Conservation (phyloP, 2,329 filamentous ascomycete genomes). For the Talaromyces piceae region DNA sequence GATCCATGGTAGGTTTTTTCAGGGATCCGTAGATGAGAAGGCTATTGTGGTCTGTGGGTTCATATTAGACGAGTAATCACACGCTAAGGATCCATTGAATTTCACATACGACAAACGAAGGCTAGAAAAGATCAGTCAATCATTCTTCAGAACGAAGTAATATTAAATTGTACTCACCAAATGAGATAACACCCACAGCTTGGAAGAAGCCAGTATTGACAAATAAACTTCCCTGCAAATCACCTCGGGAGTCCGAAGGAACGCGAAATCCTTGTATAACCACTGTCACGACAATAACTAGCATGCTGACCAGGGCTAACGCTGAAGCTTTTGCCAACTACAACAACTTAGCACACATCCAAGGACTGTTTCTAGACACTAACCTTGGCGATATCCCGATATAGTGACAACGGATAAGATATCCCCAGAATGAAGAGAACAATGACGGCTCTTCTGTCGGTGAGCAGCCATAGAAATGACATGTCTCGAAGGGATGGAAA, state of each 20-base stretch:
- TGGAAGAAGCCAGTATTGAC: slow-evolving; percentile 87
- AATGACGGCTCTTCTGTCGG: slow-evolving; percentile 75
- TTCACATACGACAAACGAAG: slow-evolving; percentile 56
- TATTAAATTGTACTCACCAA: slow-evolving; percentile 52
- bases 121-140: slow-evolving; percentile 39
- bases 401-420: slow-evolving; percentile 85
- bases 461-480: slow-evolving; percentile 73
- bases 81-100: not conserved
- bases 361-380: not conserved
- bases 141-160: slow-evolving; percentile 2
- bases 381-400: slow-evolving; percentile 95
- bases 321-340: slow-evolving; percentile 94
- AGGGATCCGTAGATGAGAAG: slow-evolving; percentile 95
- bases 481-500: slow-evolving; percentile 68
- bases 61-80: slow-evolving; percentile 16
- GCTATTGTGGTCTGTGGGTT: slow-evolving; percentile 70
- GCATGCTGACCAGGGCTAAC: slow-evolving; percentile 86
- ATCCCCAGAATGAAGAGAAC: slow-evolving; percentile 78
- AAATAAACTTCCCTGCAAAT: slow-evolving; percentile 62
- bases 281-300: slow-evolving; percentile 79
- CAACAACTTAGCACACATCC: slow-evolving; percentile 23
- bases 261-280: slow-evolving; percentile 74
- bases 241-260: slow-evolving; percentile 63
- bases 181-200: slow-evolving; percentile 95
- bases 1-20: slow-evolving; percentile 87